Evolutionary conservation across 2,329 filamentous ascomycete genomes (phyloP), one percentile per base, ranked within the genome.

Genomic region (Epichloe brachyelytri): DNA sequence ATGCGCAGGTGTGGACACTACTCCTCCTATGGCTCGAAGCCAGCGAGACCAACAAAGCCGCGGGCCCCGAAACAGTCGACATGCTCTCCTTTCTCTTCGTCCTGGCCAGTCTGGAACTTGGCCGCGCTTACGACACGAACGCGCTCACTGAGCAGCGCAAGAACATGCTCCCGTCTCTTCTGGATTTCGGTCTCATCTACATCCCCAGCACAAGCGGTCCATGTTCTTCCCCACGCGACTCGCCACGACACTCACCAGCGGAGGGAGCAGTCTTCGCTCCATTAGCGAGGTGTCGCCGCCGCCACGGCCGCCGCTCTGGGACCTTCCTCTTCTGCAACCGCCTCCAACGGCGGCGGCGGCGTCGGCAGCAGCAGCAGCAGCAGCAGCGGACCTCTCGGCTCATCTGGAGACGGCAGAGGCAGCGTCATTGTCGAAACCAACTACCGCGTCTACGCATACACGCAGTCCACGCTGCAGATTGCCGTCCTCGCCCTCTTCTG

Each of bases 381-480:
- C 26, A 8, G 26, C 26, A 8, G 63, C 40, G 57, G 66, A 19
- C 68, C 67, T 22, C 60, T 67, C 1, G 62, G 61, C 17, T 60
- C 66, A 22, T 62, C 51, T 30, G 61, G 67, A 49, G 71, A 77
- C 17, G 68, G 74, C 55, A 82, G 83, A 60, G 90, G 90, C 55
- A 93, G 88, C 71, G 88, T 98, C 63, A 90, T 98, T 61, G 80
- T 98, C 58, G 93, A 98, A 72, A 98, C 93, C 8, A 98, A 98
- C 70, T 97, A 96, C 71, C 86, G 93, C 26, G 72, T 98, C 58
- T 98, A 98, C 71, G 93, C 93, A 34, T 98, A 98, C 71, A 97
- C 94, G 6, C 85, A 86, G 36, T 95, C 89, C 0, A 88, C 90
- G 0, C 80, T 98, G 1, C 91, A 96, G 67, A 98, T 97, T 57